Base-by-base conservation (phyloP, 2,329 filamentous ascomycete species). In the Zarea fungicola region DNA sequence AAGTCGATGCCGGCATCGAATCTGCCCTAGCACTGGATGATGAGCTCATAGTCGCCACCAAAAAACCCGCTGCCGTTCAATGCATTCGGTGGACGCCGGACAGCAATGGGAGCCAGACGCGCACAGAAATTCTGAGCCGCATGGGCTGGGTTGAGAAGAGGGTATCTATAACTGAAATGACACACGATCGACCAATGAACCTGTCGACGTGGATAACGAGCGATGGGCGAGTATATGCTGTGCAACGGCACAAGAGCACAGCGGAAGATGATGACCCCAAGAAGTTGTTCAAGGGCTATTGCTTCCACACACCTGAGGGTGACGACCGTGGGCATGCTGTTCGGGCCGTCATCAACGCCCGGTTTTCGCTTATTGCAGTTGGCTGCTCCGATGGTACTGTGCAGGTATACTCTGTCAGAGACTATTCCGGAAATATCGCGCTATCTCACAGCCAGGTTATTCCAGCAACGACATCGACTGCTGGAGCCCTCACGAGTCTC, bases 41-140 rank as follows among this genome's bases (percentile, higher is more conserved):
- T 49, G 93, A 97, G 65, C 74, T 99, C 34, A 77, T 97, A 19
- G 91, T 99, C 45, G 89, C 93, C 5, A 99, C 93, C 1, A 77
- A 82, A 50, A 96, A 93, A 61, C 93, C 93, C 4, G 85, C 91
- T 1, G 92, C 93, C n/a, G 83, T 97, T 14, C 93, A 99, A 66
- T 96, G 91, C 68, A 97, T 99, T 58, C 83, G 87, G 51, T 99
- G 93, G 93, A 87, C 85, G 0, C 87, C 91, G 1, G 91, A 96
- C 63, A 85, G 78, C 55, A 80, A 77, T 28, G 87, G 88, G 18
- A 85, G 80, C 53, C 92, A 97, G 67, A 96, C 91, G 3, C 90
- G 83, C 57, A 96, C 93, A 1, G 91, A 97, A 66, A 76, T 97
- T 7, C 72, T 97, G 53, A 91, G 84, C 60, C 85, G 87, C 47